Percentiles rank a stretch among this genome's conserved stretches.
phyloP scores from a whole-genome alignment of 495 filamentous ascomycete species.

The Lichenothelia convexa region DNA sequence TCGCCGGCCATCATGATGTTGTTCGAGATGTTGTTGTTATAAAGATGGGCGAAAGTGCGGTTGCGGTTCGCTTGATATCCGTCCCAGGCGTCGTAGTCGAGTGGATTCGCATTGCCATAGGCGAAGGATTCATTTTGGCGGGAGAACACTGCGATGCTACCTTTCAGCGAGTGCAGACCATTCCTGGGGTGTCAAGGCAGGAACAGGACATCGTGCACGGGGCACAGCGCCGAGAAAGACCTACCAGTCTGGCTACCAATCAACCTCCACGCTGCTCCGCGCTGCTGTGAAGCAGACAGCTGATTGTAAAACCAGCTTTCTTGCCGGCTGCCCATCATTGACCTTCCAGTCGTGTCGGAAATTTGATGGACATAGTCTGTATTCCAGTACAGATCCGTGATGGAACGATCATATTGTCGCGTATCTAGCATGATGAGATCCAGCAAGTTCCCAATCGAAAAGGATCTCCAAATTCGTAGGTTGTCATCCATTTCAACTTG shows the following conservation, averaged over 20 bases:
- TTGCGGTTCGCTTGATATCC: constrained; percentile 47
- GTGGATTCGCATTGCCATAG: constrained; percentile 28
- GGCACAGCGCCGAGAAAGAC: not conserved
- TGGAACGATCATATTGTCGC: constrained; percentile 42
- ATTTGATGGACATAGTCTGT: constrained; percentile 35
- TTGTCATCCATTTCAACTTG: constrained; percentile 54
- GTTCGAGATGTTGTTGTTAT: constrained; percentile 43
- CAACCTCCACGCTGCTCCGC: constrained; percentile 43
- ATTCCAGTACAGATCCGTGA: constrained; percentile 34
- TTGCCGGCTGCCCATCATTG: constrained; percentile 45
- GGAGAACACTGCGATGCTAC: constrained; percentile 29
- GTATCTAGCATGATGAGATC: constrained; percentile 57
- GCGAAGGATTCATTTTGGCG: constrained; percentile 30
- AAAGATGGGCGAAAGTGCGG: constrained; percentile 38
- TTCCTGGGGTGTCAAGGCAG: not conserved
- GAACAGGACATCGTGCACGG: too few species aligned
- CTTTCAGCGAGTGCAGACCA: not conserved
- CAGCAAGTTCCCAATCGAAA: constrained; percentile 43
- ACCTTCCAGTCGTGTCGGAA: constrained; percentile 36
- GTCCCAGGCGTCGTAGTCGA: constrained; percentile 44
- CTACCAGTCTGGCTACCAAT: constrained; percentile 40
- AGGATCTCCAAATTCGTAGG: constrained; percentile 47
- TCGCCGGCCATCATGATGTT: constrained; percentile 51
- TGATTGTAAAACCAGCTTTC: constrained; percentile 51
- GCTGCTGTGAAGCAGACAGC: constrained; percentile 30